phyloP scores from a whole-genome alignment of 2,329 filamentous ascomycete genomes.

The Leptographium flavum region DNA sequence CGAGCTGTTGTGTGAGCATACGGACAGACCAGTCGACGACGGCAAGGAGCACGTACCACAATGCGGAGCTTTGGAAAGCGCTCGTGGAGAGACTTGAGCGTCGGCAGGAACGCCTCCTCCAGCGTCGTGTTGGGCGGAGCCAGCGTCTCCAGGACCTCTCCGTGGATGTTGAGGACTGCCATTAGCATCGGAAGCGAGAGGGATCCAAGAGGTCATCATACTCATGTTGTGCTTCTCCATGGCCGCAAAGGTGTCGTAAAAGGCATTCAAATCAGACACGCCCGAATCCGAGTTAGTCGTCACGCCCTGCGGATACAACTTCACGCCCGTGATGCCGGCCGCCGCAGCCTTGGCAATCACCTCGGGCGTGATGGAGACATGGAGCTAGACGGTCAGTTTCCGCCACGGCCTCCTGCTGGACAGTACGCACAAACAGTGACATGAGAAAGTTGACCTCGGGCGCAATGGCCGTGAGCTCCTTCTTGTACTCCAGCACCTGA shows the following conservation, averaged over 20 bases:
- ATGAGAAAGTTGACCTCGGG: conserved; percentile 55
- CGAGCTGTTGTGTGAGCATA: conserved; percentile 3
- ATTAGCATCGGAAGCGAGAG: not conserved
- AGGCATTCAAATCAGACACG: conserved; percentile 53
- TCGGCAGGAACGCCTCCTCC: conserved; percentile 69
- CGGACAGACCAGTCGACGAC: not conserved
- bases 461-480: conserved; percentile 43
- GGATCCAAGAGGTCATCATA: not conserved
- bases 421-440: conserved; percentile 38
- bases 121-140: conserved; percentile 23
- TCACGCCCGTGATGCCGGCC: conserved; percentile 57
- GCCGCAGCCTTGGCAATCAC: conserved; percentile 59
- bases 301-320: conserved; percentile 42
- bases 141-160: conserved; percentile 43
- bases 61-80: conserved; percentile 60
- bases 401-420: too few relatives aligned
- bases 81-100: conserved; percentile 55
- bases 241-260: conserved; percentile 69
- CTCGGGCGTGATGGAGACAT: conserved; percentile 49
- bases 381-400: conserved; percentile 17
- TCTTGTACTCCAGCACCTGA: conserved; percentile 51
- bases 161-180: conserved; percentile 59
- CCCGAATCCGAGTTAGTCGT: conserved; percentile 56
- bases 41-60: conserved; percentile 19
- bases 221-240: conserved; percentile 69